A percentile compares a stretch with the other conserved stretches of the same genome.
Conservation (phyloP, 768 basidiomycete genomes). For the Hericium erinaceus region DNA sequence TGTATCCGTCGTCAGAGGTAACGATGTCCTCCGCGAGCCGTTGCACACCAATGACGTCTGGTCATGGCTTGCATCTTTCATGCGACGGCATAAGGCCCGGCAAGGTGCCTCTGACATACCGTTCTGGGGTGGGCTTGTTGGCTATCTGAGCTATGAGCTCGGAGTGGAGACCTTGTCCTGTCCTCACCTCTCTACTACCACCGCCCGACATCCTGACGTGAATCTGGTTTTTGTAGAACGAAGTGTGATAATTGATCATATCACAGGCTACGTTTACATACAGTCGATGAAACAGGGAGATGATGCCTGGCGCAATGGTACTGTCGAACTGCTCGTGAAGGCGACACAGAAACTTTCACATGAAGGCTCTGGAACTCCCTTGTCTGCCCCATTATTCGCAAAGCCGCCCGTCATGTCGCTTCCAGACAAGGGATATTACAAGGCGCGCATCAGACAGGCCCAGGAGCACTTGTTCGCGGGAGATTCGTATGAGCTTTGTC, state of each 20-base stretch:
- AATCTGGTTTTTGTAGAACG: constrained; percentile 73
- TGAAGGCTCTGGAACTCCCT: not conserved
- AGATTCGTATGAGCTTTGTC: constrained; percentile 88
- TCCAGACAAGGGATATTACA: constrained; percentile 54
- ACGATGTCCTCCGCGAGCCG: constrained; percentile 26
- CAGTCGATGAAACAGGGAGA: constrained; percentile 60
- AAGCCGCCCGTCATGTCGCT: constrained; percentile 30
- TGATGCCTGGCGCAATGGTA: constrained; percentile 48
- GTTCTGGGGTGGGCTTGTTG: constrained; percentile 81
- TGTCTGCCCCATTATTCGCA: constrained; percentile 2
- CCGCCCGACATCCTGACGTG: constrained; percentile 50
- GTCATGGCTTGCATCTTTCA: constrained; percentile 68
- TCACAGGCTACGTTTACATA: constrained; percentile 40
- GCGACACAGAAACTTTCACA: constrained; percentile 7
- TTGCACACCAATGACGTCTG: constrained; percentile 52
- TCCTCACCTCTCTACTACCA: constrained; percentile 18
- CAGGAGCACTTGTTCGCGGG: constrained; percentile 72
- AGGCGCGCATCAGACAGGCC: constrained; percentile 56
- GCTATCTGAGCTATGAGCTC: constrained; percentile 73
- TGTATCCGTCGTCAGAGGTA: constrained; percentile 36
- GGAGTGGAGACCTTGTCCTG: constrained; percentile 51
- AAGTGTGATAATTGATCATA: constrained; percentile 58
- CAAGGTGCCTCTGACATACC: constrained; percentile 48
- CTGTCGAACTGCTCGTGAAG: constrained; percentile 22
- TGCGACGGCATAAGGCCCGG: constrained; percentile 39